Evolutionary conservation across 2,329 filamentous ascomycete species (phyloP).

Genomic region (Fusarium marasasianum): DNA sequence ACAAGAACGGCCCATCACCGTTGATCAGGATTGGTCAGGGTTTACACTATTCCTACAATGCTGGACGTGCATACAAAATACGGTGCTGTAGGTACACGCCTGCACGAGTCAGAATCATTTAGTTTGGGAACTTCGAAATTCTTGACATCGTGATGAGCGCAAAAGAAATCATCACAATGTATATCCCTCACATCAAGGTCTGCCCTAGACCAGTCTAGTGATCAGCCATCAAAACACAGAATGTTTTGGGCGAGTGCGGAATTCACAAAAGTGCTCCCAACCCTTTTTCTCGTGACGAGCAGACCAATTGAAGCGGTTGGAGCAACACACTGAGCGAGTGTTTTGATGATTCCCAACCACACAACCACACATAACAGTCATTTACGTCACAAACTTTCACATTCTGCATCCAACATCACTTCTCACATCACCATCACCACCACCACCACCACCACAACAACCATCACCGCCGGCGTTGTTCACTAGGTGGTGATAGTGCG

Average conservation of each 20-base stretch:
- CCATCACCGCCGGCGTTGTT: constrained; percentile 11
- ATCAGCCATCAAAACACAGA: constrained; percentile 33
- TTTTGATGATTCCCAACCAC: constrained; percentile 25
- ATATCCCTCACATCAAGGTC: constrained; percentile 23
- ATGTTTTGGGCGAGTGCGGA: constrained; percentile 18
- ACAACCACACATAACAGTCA: constrained; percentile 29
- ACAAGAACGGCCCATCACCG: background rate
- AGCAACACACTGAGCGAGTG: constrained; percentile 24
- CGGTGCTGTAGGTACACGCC: background rate
- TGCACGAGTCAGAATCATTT: constrained; percentile 41
- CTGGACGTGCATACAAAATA: background rate
- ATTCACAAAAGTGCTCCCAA: constrained; percentile 33
- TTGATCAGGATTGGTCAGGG: constrained; percentile 7
- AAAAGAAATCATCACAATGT: constrained; percentile 12
- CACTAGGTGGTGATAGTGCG: constrained; percentile 30
- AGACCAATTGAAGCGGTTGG: constrained; percentile 28
- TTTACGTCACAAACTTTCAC: constrained; percentile 36
- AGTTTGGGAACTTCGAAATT: constrained; percentile 36
- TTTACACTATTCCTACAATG: constrained; percentile 10
- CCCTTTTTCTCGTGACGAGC: constrained; percentile 25
- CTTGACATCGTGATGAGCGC: constrained; percentile 30
- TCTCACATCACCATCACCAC: constrained; percentile 23
- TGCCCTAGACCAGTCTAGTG: constrained; percentile 26
- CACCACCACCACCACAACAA: background rate
- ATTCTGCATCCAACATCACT: constrained; percentile 23